These are phyloP conservation scores for Leersia perrieri DNA, from an alignment of 176 grass and related monocot genomes.

Conservation along the genomic window DNA sequence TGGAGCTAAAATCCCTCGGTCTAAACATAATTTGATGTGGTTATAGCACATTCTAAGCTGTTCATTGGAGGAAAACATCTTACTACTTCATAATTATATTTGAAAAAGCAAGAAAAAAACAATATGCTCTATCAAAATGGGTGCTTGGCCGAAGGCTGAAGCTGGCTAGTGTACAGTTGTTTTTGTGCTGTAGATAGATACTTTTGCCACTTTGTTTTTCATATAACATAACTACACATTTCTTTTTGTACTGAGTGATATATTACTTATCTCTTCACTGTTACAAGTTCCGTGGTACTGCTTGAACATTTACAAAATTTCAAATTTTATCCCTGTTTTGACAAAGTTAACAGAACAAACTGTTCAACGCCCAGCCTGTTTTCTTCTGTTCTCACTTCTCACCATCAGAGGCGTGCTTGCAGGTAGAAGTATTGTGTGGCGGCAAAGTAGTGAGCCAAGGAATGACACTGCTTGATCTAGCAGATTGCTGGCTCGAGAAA, in stretches of 20 bases:
- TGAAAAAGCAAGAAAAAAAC: background rate
- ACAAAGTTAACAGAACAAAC: background rate
- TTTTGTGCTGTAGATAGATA: background rate
- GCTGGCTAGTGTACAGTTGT: background rate
- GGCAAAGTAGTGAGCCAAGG: constrained; percentile 35
- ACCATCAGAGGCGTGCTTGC: constrained; percentile 30
- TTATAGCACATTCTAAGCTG: background rate
- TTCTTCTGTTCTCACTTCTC: background rate
- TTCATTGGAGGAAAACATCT: background rate
- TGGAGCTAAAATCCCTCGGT: background rate
- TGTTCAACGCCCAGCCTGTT: too few species aligned
- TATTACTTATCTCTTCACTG: background rate
- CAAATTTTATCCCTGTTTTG: background rate
- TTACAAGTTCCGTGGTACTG: background rate
- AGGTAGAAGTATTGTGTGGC: constrained; percentile 41
- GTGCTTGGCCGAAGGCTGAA: background rate
- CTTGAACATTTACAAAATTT: background rate
- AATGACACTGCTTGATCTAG: constrained; percentile 37
- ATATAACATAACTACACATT: background rate
- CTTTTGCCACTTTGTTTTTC: constrained; percentile 3
- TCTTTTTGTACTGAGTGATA: background rate
- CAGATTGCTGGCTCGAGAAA: constrained; percentile 33
- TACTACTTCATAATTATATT: background rate
- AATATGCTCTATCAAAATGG: too few species aligned
- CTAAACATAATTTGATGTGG: background rate